These are phyloP conservation scores for Akanthomyces lecanii DNA, from an alignment of 2,329 filamentous ascomycete genomes.

Conservation along the genomic window DNA sequence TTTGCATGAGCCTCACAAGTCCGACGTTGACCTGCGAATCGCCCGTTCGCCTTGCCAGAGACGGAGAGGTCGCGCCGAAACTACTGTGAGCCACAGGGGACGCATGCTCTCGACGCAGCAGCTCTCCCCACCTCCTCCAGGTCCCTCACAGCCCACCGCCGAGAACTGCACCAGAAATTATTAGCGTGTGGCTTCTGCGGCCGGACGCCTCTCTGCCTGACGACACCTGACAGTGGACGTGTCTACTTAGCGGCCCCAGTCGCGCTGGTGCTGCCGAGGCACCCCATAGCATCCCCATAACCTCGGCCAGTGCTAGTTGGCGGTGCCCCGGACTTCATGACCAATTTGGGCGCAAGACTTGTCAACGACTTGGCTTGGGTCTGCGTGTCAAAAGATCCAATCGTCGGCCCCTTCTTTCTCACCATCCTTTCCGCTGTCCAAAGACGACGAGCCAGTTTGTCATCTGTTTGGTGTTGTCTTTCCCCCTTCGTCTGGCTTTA, in stretches of 20 bases:
- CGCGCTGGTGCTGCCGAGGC: conserved; percentile 9
- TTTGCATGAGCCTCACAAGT: background rate
- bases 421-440: background rate
- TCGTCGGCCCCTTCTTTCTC: background rate
- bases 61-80: background rate
- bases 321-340: conserved; percentile 13
- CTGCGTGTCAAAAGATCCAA: conserved; percentile 4
- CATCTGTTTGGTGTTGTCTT: background rate
- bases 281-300: conserved; percentile 12
- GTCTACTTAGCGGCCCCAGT: background rate
- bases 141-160: background rate
- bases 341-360: conserved; percentile 7
- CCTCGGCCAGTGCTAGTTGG: conserved; percentile 14
- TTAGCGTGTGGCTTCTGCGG: background rate
- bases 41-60: background rate
- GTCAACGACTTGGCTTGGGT: conserved; percentile 1
- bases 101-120: background rate
- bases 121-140: background rate
- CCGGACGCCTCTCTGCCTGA: background rate
- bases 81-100: background rate
- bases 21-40: background rate
- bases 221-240: background rate
- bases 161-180: background rate
- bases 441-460: conserved; percentile 11
- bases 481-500: background rate